Base-by-base conservation (phyloP, 495 filamentous ascomycete genomes). In the Aspergillus nidulans region DNA sequence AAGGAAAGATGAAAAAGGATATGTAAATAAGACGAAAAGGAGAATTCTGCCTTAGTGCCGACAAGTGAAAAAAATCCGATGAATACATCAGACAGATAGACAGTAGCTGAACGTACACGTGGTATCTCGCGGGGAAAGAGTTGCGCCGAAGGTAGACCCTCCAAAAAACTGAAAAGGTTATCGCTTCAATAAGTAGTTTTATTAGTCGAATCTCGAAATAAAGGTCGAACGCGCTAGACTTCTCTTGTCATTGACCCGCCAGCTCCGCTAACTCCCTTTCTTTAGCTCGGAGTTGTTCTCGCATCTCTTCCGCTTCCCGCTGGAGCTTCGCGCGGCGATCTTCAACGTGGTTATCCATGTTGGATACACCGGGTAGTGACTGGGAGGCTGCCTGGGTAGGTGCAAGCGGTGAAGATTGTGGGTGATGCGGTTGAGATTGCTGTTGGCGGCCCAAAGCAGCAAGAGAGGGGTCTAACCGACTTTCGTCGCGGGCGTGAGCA, bases 201-300 rank as follows among this genome's bases (percentile, higher is more conserved):
- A 6, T 34, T 28, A 34, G 20, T 23, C 24, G 13, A 44, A 41
- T 32, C 24, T 32, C 18, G 24, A 19, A 16, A 25, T 26, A 24
- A 13, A 49, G 6, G 24, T 20, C 26, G 25, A 39, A 41, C n/a
- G 28, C 12, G 10, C 18, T 32, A 10, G 9, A 19, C 21, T 49
- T 41, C 19, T 20, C 21, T 23, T 28, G 48, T 63, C 23, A 63
- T 63, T 58, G 61, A 7, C 69, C 65, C 46, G 69, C 78, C 59
- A 91, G 67, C 60, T 86, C 87, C 23, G 86, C 87, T 53, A 95
- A 68, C 53, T 95, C 90, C 48, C 84, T 79, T 68, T 95, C 89
- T 64, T 90, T 92, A 20, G 82, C 83, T 18, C 81, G 78, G 32
- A 96, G 70, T 63, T 86, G 73, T 62, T 88, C 83, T 26, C 88